Percentiles rank a stretch among this genome's conserved stretches.
Evolutionary conservation across 352 stramenopile genomes (phyloP).

Genomic region (Pythium insidiosum): DNA sequence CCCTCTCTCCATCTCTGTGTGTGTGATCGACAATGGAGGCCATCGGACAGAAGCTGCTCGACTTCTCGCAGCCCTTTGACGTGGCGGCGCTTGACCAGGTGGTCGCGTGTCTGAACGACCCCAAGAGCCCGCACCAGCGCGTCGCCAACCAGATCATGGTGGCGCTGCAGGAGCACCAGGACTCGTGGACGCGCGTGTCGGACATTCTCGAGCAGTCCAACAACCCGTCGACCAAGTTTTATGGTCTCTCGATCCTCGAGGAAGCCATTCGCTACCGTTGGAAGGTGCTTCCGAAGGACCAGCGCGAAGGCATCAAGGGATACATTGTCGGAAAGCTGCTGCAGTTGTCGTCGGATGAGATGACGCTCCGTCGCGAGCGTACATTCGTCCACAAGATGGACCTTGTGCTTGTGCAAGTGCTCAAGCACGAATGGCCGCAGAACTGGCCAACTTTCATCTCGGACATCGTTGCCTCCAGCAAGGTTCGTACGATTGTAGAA

Average conservation of each 20-base stretch:
- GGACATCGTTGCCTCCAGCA: constrained; percentile 91
- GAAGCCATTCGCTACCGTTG: constrained; percentile 96
- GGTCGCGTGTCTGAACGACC: constrained; percentile 94
- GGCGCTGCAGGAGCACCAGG: constrained; percentile 89
- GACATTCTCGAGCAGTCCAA: constrained; percentile 94
- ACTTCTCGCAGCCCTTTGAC: constrained; percentile 95
- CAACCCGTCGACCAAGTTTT: constrained; percentile 89
- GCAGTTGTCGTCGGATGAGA: constrained; percentile 88
- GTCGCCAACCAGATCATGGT: constrained; percentile 93
- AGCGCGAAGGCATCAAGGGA: constrained; percentile 98
- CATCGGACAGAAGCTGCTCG: constrained; percentile 87
- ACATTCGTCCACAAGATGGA: constrained; percentile 96
- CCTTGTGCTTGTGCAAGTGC: constrained; percentile 95
- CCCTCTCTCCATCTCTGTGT: too few relatives aligned
- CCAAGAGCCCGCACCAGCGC: constrained; percentile 88
- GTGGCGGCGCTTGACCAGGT: constrained; percentile 95
- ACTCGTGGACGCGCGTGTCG: constrained; percentile 90
- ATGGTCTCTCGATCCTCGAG: constrained; percentile 94
- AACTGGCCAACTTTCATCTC: constrained; percentile 99
- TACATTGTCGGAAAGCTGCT: constrained; percentile 98
- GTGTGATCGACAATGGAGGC: constrained; percentile 82
- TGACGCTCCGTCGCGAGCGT: constrained; percentile 79
- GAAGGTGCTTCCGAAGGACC: constrained; percentile 94
- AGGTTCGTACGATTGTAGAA: constrained; percentile 62
- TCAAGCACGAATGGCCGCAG: constrained; percentile 99